Conservation (phyloP, 2,329 filamentous ascomycete species). For the Clathrospora elynae region DNA sequence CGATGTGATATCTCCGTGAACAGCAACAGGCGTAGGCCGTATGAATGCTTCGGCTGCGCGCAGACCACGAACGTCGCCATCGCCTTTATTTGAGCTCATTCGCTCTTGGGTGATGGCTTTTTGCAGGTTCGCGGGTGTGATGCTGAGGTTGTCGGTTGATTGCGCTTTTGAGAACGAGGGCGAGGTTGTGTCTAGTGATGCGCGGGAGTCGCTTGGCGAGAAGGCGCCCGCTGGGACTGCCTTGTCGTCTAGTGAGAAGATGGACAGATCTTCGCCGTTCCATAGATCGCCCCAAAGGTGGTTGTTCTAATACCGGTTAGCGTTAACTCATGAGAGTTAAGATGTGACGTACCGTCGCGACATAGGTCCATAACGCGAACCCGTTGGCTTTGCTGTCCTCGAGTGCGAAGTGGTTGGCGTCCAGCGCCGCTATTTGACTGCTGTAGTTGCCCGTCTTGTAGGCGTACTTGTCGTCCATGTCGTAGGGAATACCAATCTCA, state of each 20-base stretch:
- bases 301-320: conserved; percentile 65
- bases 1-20: conserved; percentile 70
- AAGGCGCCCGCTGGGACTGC: conserved; percentile 57
- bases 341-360: conserved; percentile 61
- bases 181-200: conserved; percentile 56
- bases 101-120: conserved; percentile 67
- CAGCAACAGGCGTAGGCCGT: conserved; percentile 77
- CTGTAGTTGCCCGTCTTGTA: conserved; percentile 96
- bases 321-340: not conserved
- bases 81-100: conserved; percentile 46
- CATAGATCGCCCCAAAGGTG: conserved; percentile 91
- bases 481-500: conserved; percentile 96
- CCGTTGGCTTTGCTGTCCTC: conserved; percentile 85
- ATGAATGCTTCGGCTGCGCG: conserved; percentile 93
- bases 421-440: conserved; percentile 88
- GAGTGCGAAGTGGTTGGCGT: conserved; percentile 92
- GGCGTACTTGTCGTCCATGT: conserved; percentile 96
- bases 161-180: conserved; percentile 62
- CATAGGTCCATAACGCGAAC: conserved; percentile 89
- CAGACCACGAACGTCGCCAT: conserved; percentile 61
- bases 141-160: conserved; percentile 53
- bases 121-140: conserved; percentile 78
- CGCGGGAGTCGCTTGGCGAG: conserved; percentile 58
- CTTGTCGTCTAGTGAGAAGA: conserved; percentile 83
- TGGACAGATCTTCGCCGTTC: conserved; percentile 97